Percentiles rank a stretch among this genome's conserved stretches.
Evolutionary conservation across 2,329 filamentous ascomycete genomes (phyloP).

Genomic region (Phoma sp.): DNA sequence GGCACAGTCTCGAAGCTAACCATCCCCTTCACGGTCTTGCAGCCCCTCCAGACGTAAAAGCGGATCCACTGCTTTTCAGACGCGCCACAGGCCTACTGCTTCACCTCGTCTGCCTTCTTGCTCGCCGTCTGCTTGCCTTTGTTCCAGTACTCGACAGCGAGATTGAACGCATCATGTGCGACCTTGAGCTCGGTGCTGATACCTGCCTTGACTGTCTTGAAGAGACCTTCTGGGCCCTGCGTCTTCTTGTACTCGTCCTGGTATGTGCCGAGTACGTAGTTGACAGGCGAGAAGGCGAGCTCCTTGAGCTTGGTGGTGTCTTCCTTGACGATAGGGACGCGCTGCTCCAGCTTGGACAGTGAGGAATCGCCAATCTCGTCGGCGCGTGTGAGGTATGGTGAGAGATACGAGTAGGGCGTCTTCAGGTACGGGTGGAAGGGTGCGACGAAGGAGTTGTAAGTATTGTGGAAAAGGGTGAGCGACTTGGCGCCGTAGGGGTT

Average conservation of each 20-base stretch:
- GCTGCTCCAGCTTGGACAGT: slow-evolving; percentile 45
- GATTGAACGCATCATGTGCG: slow-evolving; percentile 39
- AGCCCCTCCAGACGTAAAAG: not conserved
- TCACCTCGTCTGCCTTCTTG: slow-evolving; percentile 45
- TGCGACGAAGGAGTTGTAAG: slow-evolving; percentile 77
- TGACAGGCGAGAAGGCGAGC: slow-evolving; percentile 41
- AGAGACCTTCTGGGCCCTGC: slow-evolving; percentile 40
- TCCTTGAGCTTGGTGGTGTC: slow-evolving; percentile 53
- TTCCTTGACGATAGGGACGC: slow-evolving; percentile 55
- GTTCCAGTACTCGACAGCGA: slow-evolving; percentile 39
- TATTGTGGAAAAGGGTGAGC: slow-evolving; percentile 73
- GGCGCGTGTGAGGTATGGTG: slow-evolving; percentile 82
- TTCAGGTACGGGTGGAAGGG: slow-evolving; percentile 79
- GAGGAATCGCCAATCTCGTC: slow-evolving; percentile 60
- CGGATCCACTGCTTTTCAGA: not conserved
- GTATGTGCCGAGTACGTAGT: slow-evolving; percentile 47
- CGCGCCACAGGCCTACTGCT: slow-evolving; percentile 32
- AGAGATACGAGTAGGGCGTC: slow-evolving; percentile 80
- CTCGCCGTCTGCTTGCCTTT: slow-evolving; percentile 42
- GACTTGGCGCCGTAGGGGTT: slow-evolving; percentile 86
- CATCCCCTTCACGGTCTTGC: not conserved
- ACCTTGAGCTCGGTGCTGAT: slow-evolving; percentile 50
- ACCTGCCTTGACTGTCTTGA: slow-evolving; percentile 46
- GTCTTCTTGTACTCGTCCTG: slow-evolving; percentile 50
- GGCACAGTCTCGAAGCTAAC: not conserved